Base-by-base conservation (phyloP, 148 eudicot species). In the Chenopodium suecicum region DNA sequence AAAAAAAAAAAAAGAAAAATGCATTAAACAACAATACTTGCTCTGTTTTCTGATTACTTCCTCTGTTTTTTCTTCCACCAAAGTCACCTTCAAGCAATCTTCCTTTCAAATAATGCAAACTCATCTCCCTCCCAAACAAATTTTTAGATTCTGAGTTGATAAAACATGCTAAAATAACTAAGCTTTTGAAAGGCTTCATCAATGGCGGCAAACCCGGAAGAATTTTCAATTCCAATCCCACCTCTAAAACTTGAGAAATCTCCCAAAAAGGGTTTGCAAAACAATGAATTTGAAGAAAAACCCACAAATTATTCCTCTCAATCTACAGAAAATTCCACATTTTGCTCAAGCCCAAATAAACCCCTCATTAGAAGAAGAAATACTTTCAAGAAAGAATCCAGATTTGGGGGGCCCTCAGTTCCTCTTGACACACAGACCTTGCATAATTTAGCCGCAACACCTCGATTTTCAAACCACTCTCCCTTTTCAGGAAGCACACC, bases 321-420 rank as follows among this genome's bases (percentile, higher is more conserved):
- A 74, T 89, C 95, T 31, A 89, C 89, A 56, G 93, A 89, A 69
- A 86, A 79, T 78, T 83, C 78, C 23, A 77, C 80, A 74, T 64
- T 76, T 29, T 80, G 63, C 71, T 82, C 90, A 9, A 88, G 89
- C 60, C 83, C 90, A 12, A 86, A 62, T 37, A 87, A 74, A 65
- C 94, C 89, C 9, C 79, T 86, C 50, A 81, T 90, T 9, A 84
- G 78, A 2, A 81, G 91, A n/a, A 83, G 94, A 25, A 87, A 69
- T 70, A 77, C 90, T 0, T 60, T 87, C 74, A 46, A 86, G 84
- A 77, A 14, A 56, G 62, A 88, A 83, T 89, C 93, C 4, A 86
- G 98, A 83, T 92, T 94, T 73, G 98, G 98, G 9, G 98, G 92
- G 82, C 94, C 86, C 37, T 85, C 94, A 20, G 72, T 88, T 48